Conservation (phyloP, 345 rosid genomes). For the Populus tremula region DNA sequence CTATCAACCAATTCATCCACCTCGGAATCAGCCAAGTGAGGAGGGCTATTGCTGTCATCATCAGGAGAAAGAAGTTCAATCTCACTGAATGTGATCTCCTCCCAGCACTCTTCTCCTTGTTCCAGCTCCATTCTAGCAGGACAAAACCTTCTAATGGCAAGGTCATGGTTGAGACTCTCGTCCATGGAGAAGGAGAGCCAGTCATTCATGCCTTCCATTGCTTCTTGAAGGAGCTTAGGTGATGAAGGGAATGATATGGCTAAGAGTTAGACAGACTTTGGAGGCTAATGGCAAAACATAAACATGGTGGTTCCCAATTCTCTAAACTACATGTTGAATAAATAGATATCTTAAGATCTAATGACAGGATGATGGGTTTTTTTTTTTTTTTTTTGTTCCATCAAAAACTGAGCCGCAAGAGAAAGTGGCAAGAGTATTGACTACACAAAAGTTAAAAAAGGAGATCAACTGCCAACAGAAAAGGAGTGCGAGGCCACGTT, state of each 20-base stretch:
- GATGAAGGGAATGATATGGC: not conserved
- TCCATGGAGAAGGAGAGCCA: slow-evolving; percentile 34
- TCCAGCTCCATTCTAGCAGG: slow-evolving; percentile 56
- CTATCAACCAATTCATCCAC: slow-evolving; percentile 57
- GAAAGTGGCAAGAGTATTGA: not conserved
- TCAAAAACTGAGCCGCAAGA: not conserved
- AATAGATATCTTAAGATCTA: no score
- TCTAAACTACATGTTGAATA: no score
- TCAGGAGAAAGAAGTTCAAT: slow-evolving; percentile 22
- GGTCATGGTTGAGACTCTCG: slow-evolving; percentile 46
- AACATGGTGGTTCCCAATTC: no score
- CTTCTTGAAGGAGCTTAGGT: slow-evolving; percentile 11
- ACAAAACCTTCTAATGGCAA: slow-evolving; percentile 60
- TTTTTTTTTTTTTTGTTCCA: not conserved
- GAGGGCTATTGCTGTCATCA: slow-evolving; percentile 12
- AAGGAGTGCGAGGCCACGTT: not conserved
- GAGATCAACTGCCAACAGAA: not conserved
- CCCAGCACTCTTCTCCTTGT: slow-evolving; percentile 30
- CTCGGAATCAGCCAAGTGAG: slow-evolving; percentile 41
- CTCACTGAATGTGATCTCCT: slow-evolving; percentile 27
- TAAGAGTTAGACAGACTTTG: no score
- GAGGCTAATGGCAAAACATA: no score
- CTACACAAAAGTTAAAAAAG: not conserved
- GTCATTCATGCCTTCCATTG: slow-evolving; percentile 41
- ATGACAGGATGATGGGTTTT: not conserved